Evolutionary conservation across 257 asterid genomes (phyloP).

Genomic region (Sherardia arvensis): DNA sequence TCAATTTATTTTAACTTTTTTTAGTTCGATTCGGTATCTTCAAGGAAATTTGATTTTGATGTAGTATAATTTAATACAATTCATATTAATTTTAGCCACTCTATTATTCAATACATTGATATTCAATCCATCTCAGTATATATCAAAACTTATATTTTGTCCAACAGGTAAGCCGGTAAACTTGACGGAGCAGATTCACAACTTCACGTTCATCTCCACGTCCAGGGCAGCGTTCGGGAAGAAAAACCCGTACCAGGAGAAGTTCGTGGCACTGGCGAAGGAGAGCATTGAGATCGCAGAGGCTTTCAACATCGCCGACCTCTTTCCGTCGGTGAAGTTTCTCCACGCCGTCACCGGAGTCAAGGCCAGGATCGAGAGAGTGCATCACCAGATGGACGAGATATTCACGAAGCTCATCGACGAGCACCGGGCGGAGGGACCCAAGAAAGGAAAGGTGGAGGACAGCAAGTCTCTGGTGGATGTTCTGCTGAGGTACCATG

Average conservation of each 20-base stretch:
- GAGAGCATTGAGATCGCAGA: conserved; percentile 6
- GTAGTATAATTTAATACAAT: no score
- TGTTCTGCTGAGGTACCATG: conserved; percentile 15
- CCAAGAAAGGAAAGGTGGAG: not conserved
- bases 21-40: no score
- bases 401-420: conserved; percentile 21
- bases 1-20: no score
- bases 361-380: conserved; percentile 10
- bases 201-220: not conserved
- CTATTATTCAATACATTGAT: no score
- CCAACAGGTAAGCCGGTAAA: conserved; percentile 16
- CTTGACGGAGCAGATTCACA: conserved; percentile 17
- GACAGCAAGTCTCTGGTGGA: conserved; percentile 12
- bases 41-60: no score
- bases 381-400: conserved; percentile 14
- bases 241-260: conserved; percentile 14
- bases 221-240: conserved; percentile 26
- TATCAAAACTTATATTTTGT: no score
- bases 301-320: conserved; percentile 16
- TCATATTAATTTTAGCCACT: no score
- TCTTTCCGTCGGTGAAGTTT: conserved; percentile 12
- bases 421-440: conserved; percentile 6
- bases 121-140: no score
- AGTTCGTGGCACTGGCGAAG: not conserved
- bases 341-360: conserved; percentile 19